Conservation (phyloP, 208 protist species). For the Leishmania arabica region DNA sequence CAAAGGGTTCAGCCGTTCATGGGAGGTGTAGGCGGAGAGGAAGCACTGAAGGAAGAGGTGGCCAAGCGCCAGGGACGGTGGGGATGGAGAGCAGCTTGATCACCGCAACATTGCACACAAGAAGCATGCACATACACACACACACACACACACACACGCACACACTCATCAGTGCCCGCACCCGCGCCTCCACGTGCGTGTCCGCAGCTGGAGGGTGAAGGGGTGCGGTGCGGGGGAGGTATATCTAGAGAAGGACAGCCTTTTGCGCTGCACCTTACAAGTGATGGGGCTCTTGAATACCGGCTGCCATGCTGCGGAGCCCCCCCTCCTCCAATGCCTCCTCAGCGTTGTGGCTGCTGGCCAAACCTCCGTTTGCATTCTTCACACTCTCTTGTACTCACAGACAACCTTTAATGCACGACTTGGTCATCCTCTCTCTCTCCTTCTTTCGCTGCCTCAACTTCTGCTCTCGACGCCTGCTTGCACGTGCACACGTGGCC, state of each 20-base stretch:
- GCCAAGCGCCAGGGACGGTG: background rate
- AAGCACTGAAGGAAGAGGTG: background rate
- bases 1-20: background rate
- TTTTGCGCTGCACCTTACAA: background rate
- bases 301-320: background rate
- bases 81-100: background rate
- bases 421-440: background rate
- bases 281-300: background rate
- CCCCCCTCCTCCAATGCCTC: background rate
- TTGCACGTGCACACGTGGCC: background rate
- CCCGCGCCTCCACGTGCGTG: background rate
- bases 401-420: background rate
- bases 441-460: too few species aligned
- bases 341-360: background rate
- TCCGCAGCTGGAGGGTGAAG: background rate
- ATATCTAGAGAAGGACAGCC: background rate
- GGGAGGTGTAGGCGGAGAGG: too few species aligned
- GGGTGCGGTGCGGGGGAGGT: background rate
- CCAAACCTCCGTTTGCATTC: background rate
- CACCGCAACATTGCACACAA: background rate
- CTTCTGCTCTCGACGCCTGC: background rate
- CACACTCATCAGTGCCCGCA: background rate
- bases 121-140: background rate
- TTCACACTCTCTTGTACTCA: background rate
- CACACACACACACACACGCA: background rate